phyloP scores from a whole-genome alignment of 2,329 filamentous ascomycete genomes.

The Cladosporium sp. region DNA sequence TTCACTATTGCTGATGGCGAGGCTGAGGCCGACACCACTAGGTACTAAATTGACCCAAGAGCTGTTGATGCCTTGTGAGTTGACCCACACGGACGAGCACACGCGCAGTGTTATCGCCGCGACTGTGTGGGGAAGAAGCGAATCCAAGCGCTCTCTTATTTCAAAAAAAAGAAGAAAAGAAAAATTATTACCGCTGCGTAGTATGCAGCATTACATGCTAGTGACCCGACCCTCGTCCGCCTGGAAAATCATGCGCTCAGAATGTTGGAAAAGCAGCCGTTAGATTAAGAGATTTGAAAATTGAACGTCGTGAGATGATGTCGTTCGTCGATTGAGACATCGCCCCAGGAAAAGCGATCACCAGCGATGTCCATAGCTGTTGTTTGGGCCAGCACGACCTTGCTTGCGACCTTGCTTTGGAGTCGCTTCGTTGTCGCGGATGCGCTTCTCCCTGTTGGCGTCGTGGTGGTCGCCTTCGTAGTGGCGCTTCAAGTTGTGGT shows the following conservation, averaged over 20 bases:
- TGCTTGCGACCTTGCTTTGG: conserved; percentile 20
- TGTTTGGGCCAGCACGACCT: background rate
- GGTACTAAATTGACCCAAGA: too few species aligned
- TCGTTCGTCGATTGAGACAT: background rate
- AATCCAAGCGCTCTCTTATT: background rate
- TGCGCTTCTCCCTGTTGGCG: conserved; percentile 8
- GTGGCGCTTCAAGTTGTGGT: conserved; percentile 20
- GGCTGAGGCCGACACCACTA: too few species aligned
- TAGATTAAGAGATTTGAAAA: background rate
- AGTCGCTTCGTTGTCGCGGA: conserved; percentile 18
- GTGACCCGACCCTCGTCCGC: background rate
- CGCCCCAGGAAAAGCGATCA: background rate
- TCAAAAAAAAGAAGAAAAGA: too few species aligned
- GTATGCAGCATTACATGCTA: background rate
- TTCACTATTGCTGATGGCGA: too few species aligned
- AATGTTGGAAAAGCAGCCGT: background rate
- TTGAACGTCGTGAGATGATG: background rate
- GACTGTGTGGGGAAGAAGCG: background rate
- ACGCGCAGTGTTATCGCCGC: background rate
- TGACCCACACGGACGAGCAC: background rate
- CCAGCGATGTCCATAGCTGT: background rate
- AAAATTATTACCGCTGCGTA: conserved; percentile 1
- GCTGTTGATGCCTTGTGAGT: background rate
- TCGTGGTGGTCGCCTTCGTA: conserved; percentile 16
- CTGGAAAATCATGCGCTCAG: background rate